Conservation (phyloP, 1,284 basidiomycete species). For the Gymnopus androsaceus region DNA sequence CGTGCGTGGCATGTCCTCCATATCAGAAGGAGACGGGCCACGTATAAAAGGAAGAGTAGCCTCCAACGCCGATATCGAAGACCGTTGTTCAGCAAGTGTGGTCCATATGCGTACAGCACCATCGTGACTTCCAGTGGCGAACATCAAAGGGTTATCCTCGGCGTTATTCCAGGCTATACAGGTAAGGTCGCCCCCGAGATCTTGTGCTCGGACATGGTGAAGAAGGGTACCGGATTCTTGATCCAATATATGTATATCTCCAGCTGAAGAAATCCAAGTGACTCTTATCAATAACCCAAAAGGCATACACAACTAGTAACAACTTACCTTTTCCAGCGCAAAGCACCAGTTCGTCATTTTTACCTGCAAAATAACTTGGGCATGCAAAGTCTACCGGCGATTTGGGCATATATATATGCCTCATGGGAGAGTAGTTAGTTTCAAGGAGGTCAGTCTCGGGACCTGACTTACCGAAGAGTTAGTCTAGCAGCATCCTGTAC, state of each 20-base stretch:
- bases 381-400: constrained; percentile 72
- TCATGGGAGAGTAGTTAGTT: constrained; percentile 13
- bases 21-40: constrained; percentile 22
- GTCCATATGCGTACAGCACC: constrained; percentile 75
- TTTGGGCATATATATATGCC: constrained; percentile 75
- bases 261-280: constrained; percentile 44
- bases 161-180: constrained; percentile 77
- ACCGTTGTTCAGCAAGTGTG: constrained; percentile 24
- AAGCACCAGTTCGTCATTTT: constrained; percentile 72
- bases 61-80: neutral
- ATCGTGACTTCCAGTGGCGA: constrained; percentile 77
- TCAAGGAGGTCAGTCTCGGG: neutral
- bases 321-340: constrained; percentile 74
- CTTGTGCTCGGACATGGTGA: constrained; percentile 63
- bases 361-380: constrained; percentile 78
- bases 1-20: constrained; percentile 22
- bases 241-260: constrained; percentile 85
- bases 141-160: constrained; percentile 70
- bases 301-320: too few species aligned
- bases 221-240: constrained; percentile 69
- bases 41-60: constrained; percentile 14
- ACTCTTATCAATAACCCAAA: too few species aligned
- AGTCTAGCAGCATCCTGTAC: constrained; percentile 45
- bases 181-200: constrained; percentile 66
- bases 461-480: constrained; percentile 12